Base-by-base conservation (phyloP, 2,329 filamentous ascomycete species). In the Fusarium staphyleae region DNA sequence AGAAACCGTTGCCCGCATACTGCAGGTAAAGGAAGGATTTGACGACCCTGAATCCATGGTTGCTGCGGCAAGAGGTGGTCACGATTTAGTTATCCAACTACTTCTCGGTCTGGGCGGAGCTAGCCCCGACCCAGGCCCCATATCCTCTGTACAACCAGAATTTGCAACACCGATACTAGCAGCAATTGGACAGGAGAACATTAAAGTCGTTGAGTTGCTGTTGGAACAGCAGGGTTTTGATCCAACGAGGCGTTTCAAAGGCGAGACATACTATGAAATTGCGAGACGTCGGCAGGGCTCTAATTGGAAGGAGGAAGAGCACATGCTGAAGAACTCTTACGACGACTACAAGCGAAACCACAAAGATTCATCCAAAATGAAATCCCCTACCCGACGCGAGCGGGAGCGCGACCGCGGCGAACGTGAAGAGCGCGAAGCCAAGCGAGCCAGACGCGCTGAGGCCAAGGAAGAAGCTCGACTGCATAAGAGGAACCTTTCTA, bases 131-230 rank as follows among this genome's bases (percentile, higher is more conserved):
- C 91, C 91, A 26, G 78, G 82, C 6, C 84, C 90, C 11, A 74
- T 92, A 39, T 67, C 78, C 8, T 80, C 81, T 24, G 78, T 84
- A 52, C 78, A 81, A 22, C 75, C 81, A 34, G 92, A 95, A 51
- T 87, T 90, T 67, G 89, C 93, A 44, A 98, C 93, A 1, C 95
- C 95, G 1, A 96, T 99, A 80, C 83, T 97, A 30, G 92, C 93
- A 52, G 93, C 95, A 2, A 97, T 99, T 61, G 93, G 95, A 13
- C 89, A 93, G 63, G 85, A 87, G 59, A 95, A 96, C 66, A 82
- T 95, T 42, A 89, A 91, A 62, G 91, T 97, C 51, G 86, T 99
- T 36, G 84, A 89, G 51, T 77, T 96, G 10, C 81, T 97, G 7
- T 78, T 96, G 6, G 86, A 87, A 54, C 90, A 95, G 66, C 83